Conservation (phyloP, 1,139 yeast genomes). For the Hyphopichia fennica region DNA sequence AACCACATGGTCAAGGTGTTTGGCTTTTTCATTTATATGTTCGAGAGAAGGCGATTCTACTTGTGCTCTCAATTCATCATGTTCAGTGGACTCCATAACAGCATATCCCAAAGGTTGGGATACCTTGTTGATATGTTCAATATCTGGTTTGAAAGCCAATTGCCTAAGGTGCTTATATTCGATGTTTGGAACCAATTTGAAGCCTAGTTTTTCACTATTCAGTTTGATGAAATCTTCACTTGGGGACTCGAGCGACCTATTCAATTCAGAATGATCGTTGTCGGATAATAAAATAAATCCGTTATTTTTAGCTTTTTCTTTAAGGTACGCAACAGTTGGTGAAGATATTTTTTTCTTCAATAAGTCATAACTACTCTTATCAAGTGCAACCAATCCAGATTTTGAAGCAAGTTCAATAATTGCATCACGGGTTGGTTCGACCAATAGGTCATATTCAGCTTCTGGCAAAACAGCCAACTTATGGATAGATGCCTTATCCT, state of each 20-base stretch:
- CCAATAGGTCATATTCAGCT: constrained; percentile 12
- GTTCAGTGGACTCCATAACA: constrained; percentile 6
- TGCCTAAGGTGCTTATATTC: constrained; percentile 13
- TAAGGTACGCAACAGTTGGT: constrained; percentile 21
- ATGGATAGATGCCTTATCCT: constrained; percentile 16
- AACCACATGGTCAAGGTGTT: constrained; percentile 8
- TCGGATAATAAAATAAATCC: constrained; percentile 6
- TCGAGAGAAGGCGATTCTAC: constrained; percentile 6
- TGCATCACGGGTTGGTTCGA: constrained; percentile 16
- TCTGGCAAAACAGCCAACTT: constrained; percentile 18
- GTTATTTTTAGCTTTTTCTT: constrained; percentile 13
- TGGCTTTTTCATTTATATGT: constrained; percentile 4
- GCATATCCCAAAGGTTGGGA: constrained; percentile 13
- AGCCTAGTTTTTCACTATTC: constrained; percentile 4
- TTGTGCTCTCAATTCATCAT: constrained; percentile 1
- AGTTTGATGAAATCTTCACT: constrained; percentile 2
- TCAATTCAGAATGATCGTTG: neutral
- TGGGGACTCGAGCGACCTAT: constrained; percentile 1
- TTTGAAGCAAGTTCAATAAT: constrained; percentile 14
- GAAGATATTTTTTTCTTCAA: constrained; percentile 10
- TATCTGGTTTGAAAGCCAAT: constrained; percentile 14
- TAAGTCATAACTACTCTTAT: constrained; percentile 6
- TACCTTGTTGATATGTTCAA: constrained; percentile 11
- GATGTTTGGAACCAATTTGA: constrained; percentile 13
- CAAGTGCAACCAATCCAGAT: constrained; percentile 12